A percentile compares a stretch with the other conserved stretches of the same genome.
Evolutionary conservation across 2,329 filamentous ascomycete genomes (phyloP).

Genomic region (Penicillium sp.): DNA sequence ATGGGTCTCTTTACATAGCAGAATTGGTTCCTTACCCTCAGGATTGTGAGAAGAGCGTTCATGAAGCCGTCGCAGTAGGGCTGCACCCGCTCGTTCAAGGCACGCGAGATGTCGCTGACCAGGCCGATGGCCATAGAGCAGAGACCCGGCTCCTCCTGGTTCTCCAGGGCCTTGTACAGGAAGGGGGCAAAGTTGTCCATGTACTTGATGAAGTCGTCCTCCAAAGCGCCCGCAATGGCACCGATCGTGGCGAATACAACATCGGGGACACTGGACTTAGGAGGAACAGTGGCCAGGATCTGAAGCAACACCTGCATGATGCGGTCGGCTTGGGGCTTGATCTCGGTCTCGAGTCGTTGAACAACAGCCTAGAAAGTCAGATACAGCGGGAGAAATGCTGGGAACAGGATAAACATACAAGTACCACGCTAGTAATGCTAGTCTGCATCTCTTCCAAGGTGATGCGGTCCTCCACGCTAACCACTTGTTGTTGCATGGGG

Average conservation of each 20-base stretch:
- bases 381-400: no score
- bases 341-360: slow-evolving; percentile 80
- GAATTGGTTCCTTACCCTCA: slow-evolving; percentile 64
- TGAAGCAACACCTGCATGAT: slow-evolving; percentile 86
- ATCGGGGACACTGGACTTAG: slow-evolving; percentile 90
- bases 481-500: slow-evolving; percentile 80
- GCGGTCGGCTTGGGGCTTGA: slow-evolving; percentile 78
- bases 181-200: slow-evolving; percentile 92
- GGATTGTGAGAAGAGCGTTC: slow-evolving; percentile 90
- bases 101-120: slow-evolving; percentile 90
- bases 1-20: no score
- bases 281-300: slow-evolving; percentile 65
- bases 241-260: slow-evolving; percentile 87
- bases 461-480: slow-evolving; percentile 92
- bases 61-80: slow-evolving; percentile 96
- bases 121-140: slow-evolving; percentile 97
- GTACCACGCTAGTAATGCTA: slow-evolving; percentile 79
- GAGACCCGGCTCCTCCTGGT: slow-evolving; percentile 87
- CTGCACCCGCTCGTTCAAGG: slow-evolving; percentile 78
- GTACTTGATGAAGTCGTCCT: slow-evolving; percentile 90
- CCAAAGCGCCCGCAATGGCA: slow-evolving; percentile 76
- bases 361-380: no score
- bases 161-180: slow-evolving; percentile 85
- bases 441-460: slow-evolving; percentile 97
- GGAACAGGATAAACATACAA: no score